Conservation (phyloP, 805 yeast species). For the Candida saitoana region DNA sequence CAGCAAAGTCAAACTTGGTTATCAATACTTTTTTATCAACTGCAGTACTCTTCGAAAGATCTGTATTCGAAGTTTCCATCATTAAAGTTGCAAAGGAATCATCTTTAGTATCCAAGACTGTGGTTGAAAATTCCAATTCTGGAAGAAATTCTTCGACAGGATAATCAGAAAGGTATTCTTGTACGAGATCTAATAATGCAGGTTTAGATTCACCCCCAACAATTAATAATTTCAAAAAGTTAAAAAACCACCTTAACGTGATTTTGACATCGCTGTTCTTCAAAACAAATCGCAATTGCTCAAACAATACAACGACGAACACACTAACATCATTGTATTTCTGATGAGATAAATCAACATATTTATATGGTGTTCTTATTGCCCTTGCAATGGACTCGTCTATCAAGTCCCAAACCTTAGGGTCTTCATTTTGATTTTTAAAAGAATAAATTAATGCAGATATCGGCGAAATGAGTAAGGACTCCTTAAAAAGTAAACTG, state of each 20-base stretch:
- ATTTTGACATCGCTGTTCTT: conserved; percentile 18
- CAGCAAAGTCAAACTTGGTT: conserved; percentile 45
- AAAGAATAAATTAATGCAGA: conserved; percentile 52
- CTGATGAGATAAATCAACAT: conserved; percentile 52
- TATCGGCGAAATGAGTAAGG: conserved; percentile 50
- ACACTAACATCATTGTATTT: conserved; percentile 28
- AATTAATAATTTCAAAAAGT: conserved; percentile 44
- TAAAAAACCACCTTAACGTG: conserved; percentile 45
- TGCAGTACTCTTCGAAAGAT: conserved; percentile 1
- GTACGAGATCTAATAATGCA: conserved; percentile 15
- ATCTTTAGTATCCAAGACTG: neutral
- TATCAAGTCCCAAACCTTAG: conserved; percentile 54
- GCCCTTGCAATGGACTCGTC: conserved; percentile 76
- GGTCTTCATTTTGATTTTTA: conserved; percentile 14
- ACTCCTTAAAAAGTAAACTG: conserved; percentile 52
- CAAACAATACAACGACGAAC: conserved; percentile 42
- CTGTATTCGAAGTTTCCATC: conserved; percentile 10
- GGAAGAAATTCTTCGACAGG: conserved; percentile 5
- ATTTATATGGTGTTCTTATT: conserved; percentile 76
- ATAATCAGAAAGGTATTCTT: conserved; percentile 3
- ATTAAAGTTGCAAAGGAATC: conserved; percentile 12
- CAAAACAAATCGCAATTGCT: conserved; percentile 62
- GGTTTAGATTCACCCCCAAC: conserved; percentile 57
- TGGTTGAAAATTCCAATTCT: conserved; percentile 1
- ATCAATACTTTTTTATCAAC: conserved; percentile 34